Evolutionary conservation across 2,329 filamentous ascomycete species (phyloP).

Genomic region (Fusarium staphyleae): DNA sequence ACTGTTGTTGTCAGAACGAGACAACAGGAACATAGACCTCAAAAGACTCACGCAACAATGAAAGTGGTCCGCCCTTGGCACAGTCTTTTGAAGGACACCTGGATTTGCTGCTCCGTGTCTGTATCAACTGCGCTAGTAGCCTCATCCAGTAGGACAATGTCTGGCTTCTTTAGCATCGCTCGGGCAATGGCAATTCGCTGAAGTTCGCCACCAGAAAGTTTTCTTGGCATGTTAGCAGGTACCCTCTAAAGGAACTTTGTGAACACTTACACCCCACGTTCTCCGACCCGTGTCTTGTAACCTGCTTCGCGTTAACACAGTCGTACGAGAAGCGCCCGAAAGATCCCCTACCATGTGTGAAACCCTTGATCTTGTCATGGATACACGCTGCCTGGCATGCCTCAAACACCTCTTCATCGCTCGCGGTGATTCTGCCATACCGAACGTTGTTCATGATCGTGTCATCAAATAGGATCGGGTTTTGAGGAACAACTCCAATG

Average conservation of each 20-base stretch:
- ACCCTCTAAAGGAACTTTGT: neutral
- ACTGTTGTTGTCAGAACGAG: slow-evolving; percentile 45
- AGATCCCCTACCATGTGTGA: slow-evolving; percentile 55
- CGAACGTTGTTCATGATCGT: slow-evolving; percentile 67
- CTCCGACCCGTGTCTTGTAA: slow-evolving; percentile 59
- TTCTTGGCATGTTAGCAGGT: slow-evolving; percentile 48
- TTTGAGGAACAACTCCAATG: slow-evolving; percentile 65
- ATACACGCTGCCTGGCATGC: slow-evolving; percentile 64
- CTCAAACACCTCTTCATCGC: slow-evolving; percentile 61
- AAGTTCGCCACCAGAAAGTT: slow-evolving; percentile 71
- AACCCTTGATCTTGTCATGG: slow-evolving; percentile 64
- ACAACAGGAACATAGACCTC: neutral
- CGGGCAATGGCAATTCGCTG: slow-evolving; percentile 74
- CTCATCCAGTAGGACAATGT: slow-evolving; percentile 80
- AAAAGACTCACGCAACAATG: slow-evolving; percentile 63
- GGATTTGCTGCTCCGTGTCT: slow-evolving; percentile 71
- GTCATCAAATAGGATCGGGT: slow-evolving; percentile 63
- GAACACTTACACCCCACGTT: slow-evolving; percentile 55
- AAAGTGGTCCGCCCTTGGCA: slow-evolving; percentile 70
- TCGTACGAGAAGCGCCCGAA: neutral
- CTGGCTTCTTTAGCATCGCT: slow-evolving; percentile 75
- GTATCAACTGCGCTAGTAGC: slow-evolving; percentile 80
- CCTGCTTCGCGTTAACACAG: slow-evolving; percentile 42
- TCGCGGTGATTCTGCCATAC: slow-evolving; percentile 62
- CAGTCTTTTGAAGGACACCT: slow-evolving; percentile 64